Evolutionary conservation across 257 asterid genomes (phyloP).

Genomic region (Lycium ferocissimum): DNA sequence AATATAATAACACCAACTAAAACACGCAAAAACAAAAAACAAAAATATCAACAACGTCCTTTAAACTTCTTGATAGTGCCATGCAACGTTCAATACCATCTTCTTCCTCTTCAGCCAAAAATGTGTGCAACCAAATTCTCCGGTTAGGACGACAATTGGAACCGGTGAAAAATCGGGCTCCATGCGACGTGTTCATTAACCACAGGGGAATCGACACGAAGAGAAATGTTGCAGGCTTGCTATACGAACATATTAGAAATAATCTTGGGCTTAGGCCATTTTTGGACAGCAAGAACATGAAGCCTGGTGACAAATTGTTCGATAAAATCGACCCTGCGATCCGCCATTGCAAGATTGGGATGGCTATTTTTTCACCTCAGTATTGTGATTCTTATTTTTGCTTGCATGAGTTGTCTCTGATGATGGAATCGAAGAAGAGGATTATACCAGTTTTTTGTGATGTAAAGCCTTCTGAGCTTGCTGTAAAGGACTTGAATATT

Average conservation of each 20-base stretch:
- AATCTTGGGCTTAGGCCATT: constrained; percentile 57
- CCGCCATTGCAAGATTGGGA: constrained; percentile 62
- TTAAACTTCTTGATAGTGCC: constrained; percentile 28
- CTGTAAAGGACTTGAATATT: constrained; percentile 52
- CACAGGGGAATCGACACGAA: constrained; percentile 87
- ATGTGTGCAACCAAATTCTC: constrained; percentile 40
- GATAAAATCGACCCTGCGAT: constrained; percentile 68
- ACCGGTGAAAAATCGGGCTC: neutral
- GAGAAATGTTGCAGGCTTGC: constrained; percentile 71
- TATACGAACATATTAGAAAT: constrained; percentile 59
- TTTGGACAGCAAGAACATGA: constrained; percentile 86
- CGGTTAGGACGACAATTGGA: constrained; percentile 11
- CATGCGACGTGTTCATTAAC: constrained; percentile 81
- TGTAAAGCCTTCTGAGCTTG: constrained; percentile 81
- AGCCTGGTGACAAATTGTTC: constrained; percentile 75
- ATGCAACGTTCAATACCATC: constrained; percentile 56
- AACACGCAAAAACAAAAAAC: neutral
- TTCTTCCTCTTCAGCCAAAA: constrained; percentile 43
- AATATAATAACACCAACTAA: neutral
- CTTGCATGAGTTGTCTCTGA: constrained; percentile 67
- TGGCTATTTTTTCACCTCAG: constrained; percentile 78
- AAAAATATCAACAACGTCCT: neutral
- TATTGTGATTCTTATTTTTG: constrained; percentile 83
- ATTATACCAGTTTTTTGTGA: constrained; percentile 77
- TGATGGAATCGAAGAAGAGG: constrained; percentile 60